phyloP scores from a whole-genome alignment of 352 stramenopile species.

The Plasmopara viticola region DNA sequence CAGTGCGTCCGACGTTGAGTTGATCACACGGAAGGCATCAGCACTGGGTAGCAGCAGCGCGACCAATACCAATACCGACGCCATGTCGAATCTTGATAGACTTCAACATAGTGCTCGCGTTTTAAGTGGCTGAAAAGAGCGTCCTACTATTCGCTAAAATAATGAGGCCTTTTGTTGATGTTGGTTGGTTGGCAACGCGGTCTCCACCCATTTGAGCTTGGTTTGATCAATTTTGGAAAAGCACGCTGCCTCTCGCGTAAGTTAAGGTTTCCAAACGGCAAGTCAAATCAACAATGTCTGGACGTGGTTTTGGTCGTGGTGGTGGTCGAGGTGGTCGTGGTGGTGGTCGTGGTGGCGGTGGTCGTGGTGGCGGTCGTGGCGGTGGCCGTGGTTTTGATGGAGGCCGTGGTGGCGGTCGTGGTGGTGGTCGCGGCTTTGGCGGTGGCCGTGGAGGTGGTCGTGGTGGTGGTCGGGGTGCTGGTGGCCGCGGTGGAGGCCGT shows the following conservation, averaged over 20 bases:
- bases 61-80: too few relatives aligned
- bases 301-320: constrained; percentile 61
- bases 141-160: too few relatives aligned
- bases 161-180: neutral
- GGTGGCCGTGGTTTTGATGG: constrained; percentile 25
- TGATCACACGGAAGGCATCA: too few relatives aligned
- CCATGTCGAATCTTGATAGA: too few relatives aligned
- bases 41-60: too few relatives aligned
- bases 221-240: constrained; percentile 6
- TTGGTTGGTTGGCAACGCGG: constrained; percentile 26
- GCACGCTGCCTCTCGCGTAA: constrained; percentile 5
- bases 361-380: constrained; percentile 35
- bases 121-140: too few relatives aligned
- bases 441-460: constrained; percentile 34
- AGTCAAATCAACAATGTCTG: constrained; percentile 34
- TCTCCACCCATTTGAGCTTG: neutral
- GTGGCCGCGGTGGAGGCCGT: constrained; percentile 43
- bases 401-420: constrained; percentile 34
- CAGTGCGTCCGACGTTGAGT: too few relatives aligned
- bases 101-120: too few relatives aligned
- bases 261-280: constrained; percentile 9
- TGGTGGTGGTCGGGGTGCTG: constrained; percentile 34
- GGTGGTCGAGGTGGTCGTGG: constrained; percentile 41
- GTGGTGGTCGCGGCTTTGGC: constrained; percentile 35
- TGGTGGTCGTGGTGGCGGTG: constrained; percentile 39